A percentile compares a stretch with the other conserved stretches of the same genome.
Conservation (phyloP, 306 rosid genomes). For the Urtica urens region DNA sequence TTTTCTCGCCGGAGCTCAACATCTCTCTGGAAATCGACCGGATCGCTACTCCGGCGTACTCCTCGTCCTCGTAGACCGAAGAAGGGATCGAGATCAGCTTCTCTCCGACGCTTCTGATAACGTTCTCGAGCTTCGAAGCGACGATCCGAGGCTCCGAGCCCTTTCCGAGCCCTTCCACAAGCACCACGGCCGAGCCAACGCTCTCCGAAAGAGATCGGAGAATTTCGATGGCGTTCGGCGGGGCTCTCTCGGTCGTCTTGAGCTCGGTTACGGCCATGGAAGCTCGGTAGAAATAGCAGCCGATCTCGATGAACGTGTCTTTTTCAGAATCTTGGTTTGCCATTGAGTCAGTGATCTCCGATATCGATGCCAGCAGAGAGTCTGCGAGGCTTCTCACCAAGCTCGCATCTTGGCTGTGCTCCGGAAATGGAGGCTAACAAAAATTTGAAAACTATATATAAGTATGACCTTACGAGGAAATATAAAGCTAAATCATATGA, state of each 20-base stretch:
- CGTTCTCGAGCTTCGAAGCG: conserved; percentile 17
- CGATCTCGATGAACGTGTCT: conserved; percentile 23
- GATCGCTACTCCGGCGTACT: conserved; percentile 23
- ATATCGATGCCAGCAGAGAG: conserved; percentile 25
- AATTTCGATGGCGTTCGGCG: conserved; percentile 19
- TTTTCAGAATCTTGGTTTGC: conserved; percentile 14
- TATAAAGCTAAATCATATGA: background rate
- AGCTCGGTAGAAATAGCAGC: conserved; percentile 33
- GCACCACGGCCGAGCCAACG: conserved; percentile 21
- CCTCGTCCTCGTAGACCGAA: conserved; percentile 23
- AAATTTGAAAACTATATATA: background rate
- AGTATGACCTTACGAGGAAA: background rate
- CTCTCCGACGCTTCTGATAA: conserved; percentile 28
- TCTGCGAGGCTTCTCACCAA: conserved; percentile 14
- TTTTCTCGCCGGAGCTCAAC: conserved; percentile 20
- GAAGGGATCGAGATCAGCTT: conserved; percentile 24
- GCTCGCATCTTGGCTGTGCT: conserved; percentile 18
- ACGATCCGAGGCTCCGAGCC: conserved; percentile 8
- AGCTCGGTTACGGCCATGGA: conserved; percentile 31
- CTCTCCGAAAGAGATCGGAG: conserved; percentile 22
- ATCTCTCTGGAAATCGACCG: conserved; percentile 30
- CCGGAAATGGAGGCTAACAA: too few species aligned
- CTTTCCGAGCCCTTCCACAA: conserved; percentile 23
- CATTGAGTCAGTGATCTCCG: conserved; percentile 18
- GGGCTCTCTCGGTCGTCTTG: conserved; percentile 15